Evolutionary conservation across 2,329 filamentous ascomycete species (phyloP).

Genomic region (Shiraia sp.): DNA sequence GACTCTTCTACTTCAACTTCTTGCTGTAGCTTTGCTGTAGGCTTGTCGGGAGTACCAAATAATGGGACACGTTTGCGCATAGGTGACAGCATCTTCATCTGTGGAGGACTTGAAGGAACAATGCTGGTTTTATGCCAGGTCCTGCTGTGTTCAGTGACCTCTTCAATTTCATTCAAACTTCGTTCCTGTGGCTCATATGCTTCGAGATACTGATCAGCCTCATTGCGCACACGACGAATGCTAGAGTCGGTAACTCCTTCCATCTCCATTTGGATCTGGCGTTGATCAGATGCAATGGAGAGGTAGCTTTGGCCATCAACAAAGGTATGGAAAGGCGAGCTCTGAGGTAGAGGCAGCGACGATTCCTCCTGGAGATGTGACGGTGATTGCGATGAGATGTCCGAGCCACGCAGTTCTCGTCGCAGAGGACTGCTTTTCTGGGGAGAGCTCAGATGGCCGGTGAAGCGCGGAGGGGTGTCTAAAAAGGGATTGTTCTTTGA

Average conservation of each 20-base stretch:
- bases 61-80: slow-evolving; percentile 17
- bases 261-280: slow-evolving; percentile 37
- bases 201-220: slow-evolving; percentile 39
- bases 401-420: slow-evolving; percentile 31
- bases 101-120: slow-evolving; percentile 27
- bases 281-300: slow-evolving; percentile 36
- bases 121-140: slow-evolving; percentile 20
- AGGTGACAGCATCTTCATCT: slow-evolving; percentile 19
- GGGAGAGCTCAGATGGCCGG: slow-evolving; percentile 29
- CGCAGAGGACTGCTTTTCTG: slow-evolving; percentile 42
- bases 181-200: slow-evolving; percentile 40
- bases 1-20: slow-evolving; percentile 1
- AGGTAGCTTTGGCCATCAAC: slow-evolving; percentile 30
- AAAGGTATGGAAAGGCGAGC: slow-evolving; percentile 39
- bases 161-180: slow-evolving; percentile 36
- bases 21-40: background rate
- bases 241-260: slow-evolving; percentile 30
- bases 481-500: slow-evolving; percentile 35
- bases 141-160: slow-evolving; percentile 40
- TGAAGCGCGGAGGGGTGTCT: slow-evolving; percentile 36
- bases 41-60: slow-evolving; percentile 6
- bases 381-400: slow-evolving; percentile 26
- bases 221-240: slow-evolving; percentile 34
- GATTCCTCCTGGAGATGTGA: slow-evolving; percentile 32
- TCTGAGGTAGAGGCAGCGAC: slow-evolving; percentile 32